Evolutionary conservation across 805 yeast genomes (phyloP).

Genomic region (Metschnikowia lunata): DNA sequence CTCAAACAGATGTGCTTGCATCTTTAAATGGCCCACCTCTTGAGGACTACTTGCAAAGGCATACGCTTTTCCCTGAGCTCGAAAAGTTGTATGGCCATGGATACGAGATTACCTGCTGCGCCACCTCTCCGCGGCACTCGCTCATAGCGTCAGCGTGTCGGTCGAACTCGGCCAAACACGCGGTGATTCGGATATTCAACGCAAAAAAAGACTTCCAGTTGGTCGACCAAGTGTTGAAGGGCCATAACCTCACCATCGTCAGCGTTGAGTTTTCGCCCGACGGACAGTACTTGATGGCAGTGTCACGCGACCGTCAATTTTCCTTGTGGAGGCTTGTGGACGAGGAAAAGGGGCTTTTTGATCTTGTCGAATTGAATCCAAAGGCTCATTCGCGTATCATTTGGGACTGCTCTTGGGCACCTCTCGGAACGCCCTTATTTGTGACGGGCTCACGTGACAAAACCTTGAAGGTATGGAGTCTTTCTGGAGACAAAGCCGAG

Average conservation of each 20-base stretch:
- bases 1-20: constrained; percentile 52
- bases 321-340: constrained; percentile 57
- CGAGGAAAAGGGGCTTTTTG: constrained; percentile 25
- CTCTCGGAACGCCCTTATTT: constrained; percentile 43
- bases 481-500: constrained; percentile 31
- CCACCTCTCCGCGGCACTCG: constrained; percentile 56
- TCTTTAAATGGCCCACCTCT: constrained; percentile 45
- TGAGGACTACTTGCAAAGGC: constrained; percentile 88
- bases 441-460: constrained; percentile 87
- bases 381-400: constrained; percentile 89
- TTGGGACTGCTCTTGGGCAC: constrained; percentile 94
- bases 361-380: constrained; percentile 43
- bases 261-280: constrained; percentile 71
- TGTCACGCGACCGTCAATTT: constrained; percentile 85
- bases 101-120: constrained; percentile 81
- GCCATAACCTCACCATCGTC: constrained; percentile 84
- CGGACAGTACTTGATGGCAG: constrained; percentile 62
- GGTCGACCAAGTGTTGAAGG: constrained; percentile 41
- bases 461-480: constrained; percentile 67
- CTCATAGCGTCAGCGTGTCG: constrained; percentile 87
- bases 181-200: constrained; percentile 75
- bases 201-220: constrained; percentile 54
- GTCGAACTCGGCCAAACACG: constrained; percentile 80
- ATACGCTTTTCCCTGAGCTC: constrained; percentile 89
- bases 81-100: constrained; percentile 98